Evolutionary conservation across 208 protist genomes (phyloP), one percentile per base, ranked within the genome.

Genomic region (Crithidia fasciculata): DNA sequence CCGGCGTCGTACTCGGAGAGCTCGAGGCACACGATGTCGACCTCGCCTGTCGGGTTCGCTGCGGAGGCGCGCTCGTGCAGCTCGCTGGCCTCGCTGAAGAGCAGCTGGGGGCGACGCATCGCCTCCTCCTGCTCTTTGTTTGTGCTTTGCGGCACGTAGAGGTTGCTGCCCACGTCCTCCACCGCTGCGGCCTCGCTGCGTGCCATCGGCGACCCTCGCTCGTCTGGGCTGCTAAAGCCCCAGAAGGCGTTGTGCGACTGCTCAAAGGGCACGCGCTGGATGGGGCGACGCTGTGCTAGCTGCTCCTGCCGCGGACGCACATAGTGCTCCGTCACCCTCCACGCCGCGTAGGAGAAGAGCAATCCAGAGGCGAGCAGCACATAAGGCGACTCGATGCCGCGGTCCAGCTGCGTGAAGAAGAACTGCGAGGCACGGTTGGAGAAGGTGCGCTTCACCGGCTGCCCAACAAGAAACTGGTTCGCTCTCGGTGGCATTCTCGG

Each of bases 321-420:
- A 76, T 88, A 89, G 49, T 74, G 69, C n/a, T 87, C 77, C 49
- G 82, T 83, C 8, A 95, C 69, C 36, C 81, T 83, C 84, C 87
- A 96, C 12, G 85, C 84, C 0, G 86, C 37, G 57, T 84, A 76
- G 15, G 83, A 84, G 50, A 89, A 72, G 53, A 95, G 63, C 2
- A 72, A 47, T 40, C 89, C 88, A 4, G 72, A 78, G 13, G 77
- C 69, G 10, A 96, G 36, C 5, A 95, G 73, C 19, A 95, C 62
- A 56, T 85, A 94, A 8, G 88, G 90, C 10, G 92, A 97, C 49
- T 74, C 45, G 16, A 95, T 58, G 19, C 89, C 90, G 76, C 86
- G 94, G 76, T 97, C 88, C 8, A 97, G 72, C 76, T 97, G 82
- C 15, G 71, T 83, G 50, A 97, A 97, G 73, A 97, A 93, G 57